phyloP scores from a whole-genome alignment of 2,329 filamentous ascomycete genomes.

The Arthrinium phaeospermum region DNA sequence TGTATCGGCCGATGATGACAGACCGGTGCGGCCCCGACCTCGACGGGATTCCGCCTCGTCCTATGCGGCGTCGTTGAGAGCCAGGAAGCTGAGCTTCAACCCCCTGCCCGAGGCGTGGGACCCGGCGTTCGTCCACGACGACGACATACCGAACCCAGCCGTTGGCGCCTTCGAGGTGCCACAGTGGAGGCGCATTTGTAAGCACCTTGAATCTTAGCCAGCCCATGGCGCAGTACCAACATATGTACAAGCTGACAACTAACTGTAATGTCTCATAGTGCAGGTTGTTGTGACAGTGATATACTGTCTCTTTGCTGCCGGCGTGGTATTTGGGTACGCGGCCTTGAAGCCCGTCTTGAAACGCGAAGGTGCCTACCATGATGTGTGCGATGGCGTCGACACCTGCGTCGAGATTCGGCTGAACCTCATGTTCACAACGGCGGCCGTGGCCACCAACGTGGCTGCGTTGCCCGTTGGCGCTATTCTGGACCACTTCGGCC shows the following conservation, averaged over 20 bases:
- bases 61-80: constrained; percentile 51
- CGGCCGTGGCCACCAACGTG: constrained; percentile 87
- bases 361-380: constrained; percentile 71
- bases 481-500: constrained; percentile 82
- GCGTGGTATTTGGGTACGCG: constrained; percentile 83
- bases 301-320: constrained; percentile 79
- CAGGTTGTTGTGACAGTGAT: constrained; percentile 73
- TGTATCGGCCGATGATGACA: constrained; percentile 40
- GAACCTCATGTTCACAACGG: constrained; percentile 92
- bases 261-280: constrained; percentile 48
- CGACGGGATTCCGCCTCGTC: constrained; percentile 43
- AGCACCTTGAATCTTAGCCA: constrained; percentile 32
- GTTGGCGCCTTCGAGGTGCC: constrained; percentile 61
- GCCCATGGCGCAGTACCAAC: background rate
- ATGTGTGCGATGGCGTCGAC: constrained; percentile 58
- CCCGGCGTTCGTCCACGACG: constrained; percentile 45
- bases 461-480: constrained; percentile 85
- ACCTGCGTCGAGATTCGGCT: constrained; percentile 66
- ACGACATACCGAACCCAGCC: constrained; percentile 47
- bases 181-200: constrained; percentile 59
- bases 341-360: constrained; percentile 84
- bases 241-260: constrained; percentile 23
- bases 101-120: constrained; percentile 60
- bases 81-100: constrained; percentile 59
- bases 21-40: constrained; percentile 37